Evolutionary conservation across 139 green algal genomes (phyloP).

Genomic region (Micractinium sp.): DNA sequence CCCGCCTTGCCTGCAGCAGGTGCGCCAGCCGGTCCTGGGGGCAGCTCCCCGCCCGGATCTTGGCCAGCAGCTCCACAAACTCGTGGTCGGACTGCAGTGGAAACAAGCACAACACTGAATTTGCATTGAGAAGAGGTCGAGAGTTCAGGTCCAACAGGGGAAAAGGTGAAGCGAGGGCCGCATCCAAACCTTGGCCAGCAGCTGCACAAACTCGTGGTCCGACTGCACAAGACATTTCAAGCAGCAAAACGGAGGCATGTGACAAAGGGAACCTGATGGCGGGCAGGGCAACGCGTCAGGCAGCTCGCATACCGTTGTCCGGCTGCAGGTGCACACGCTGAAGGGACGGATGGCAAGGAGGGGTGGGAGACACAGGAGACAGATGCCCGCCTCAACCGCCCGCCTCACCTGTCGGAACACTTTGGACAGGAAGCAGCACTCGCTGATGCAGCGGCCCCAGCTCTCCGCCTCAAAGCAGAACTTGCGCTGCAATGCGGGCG

Average conservation of each 20-base stretch:
- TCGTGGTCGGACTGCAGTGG: conserved; percentile 42
- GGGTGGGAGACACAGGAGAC: background rate
- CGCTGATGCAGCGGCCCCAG: conserved; percentile 58
- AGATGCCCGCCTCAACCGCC: background rate
- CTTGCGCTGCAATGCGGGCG: conserved; percentile 3
- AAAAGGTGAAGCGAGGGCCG: background rate
- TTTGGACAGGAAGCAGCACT: conserved; percentile 55
- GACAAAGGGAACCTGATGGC: too few relatives aligned
- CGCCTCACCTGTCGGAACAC: conserved; percentile 63
- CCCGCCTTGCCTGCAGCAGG: conserved; percentile 23
- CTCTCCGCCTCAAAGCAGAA: conserved; percentile 68
- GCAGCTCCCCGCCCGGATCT: conserved; percentile 52
- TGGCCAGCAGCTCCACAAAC: conserved; percentile 69
- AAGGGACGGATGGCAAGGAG: too few relatives aligned
- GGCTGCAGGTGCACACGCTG: too few relatives aligned
- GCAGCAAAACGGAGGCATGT: too few relatives aligned
- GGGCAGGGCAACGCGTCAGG: too few relatives aligned
- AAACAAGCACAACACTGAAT: background rate
- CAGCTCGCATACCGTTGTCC: too few relatives aligned
- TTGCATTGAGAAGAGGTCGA: background rate
- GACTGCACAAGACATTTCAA: too few relatives aligned
- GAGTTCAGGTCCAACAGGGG: too few relatives aligned
- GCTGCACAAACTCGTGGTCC: background rate
- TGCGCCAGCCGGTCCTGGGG: conserved; percentile 14
- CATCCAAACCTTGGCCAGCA: background rate